phyloP scores from a whole-genome alignment of 2,329 filamentous ascomycete genomes.

The Aspergillus awamori region DNA sequence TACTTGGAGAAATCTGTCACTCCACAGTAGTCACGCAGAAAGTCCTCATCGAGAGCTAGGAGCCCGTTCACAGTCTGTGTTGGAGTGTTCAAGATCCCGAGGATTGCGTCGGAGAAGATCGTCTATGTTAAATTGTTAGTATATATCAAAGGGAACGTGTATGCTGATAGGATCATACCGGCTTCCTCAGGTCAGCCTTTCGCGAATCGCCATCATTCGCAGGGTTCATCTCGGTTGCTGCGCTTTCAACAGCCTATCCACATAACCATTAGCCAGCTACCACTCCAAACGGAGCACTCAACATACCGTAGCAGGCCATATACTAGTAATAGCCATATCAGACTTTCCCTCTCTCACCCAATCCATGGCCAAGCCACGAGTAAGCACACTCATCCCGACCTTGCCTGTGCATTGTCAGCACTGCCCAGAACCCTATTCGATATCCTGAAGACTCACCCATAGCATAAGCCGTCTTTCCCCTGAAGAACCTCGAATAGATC shows the following conservation, averaged over 20 bases:
- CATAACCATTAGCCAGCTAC: conserved; percentile 2
- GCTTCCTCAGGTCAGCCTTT: conserved; percentile 63
- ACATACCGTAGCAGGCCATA: conserved; percentile 78
- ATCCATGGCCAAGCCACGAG: conserved; percentile 81
- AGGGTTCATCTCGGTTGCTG: conserved; percentile 65
- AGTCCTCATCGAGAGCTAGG: conserved; percentile 78
- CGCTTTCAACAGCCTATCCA: conserved; percentile 69
- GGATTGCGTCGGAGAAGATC: conserved; percentile 78
- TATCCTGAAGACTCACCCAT: conserved; percentile 46
- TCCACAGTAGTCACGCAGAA: conserved; percentile 65
- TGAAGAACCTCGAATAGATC: conserved; percentile 82
- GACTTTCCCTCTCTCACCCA: conserved; percentile 66
- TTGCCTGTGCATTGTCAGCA: conserved; percentile 55
- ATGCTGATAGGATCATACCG: conserved; percentile 41
- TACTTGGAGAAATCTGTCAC: conserved; percentile 75
- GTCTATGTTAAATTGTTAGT: conserved; percentile 40
- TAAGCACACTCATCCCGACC: conserved; percentile 78
- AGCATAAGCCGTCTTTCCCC: conserved; percentile 84
- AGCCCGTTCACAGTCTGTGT: conserved; percentile 67
- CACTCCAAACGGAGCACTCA: background rate
- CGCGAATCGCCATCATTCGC: conserved; percentile 44
- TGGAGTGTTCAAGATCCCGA: conserved; percentile 69
- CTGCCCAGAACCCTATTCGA: too few species aligned
- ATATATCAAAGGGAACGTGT: background rate
- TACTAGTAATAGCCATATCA: conserved; percentile 75